Percentiles rank a stretch among this genome's conserved stretches.
These are phyloP conservation scores for Quercus phellos DNA, from an alignment of 331 rosid genomes.

Conservation along the genomic window DNA sequence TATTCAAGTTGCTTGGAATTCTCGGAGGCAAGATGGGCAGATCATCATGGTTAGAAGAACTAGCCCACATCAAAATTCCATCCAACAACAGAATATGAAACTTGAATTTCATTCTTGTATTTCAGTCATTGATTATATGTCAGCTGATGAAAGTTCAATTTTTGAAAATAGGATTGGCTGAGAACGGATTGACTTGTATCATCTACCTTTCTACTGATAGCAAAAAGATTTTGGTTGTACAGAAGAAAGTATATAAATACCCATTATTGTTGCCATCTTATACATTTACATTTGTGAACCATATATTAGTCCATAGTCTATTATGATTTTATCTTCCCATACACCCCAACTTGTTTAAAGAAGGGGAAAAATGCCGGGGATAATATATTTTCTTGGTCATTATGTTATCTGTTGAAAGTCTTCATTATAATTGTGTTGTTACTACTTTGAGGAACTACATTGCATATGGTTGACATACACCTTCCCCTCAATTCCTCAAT, in stretches of 20 bases:
- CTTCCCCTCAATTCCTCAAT: too few relatives aligned
- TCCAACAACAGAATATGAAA: not conserved
- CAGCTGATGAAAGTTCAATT: not conserved
- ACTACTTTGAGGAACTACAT: too few relatives aligned
- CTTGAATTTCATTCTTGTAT: not conserved
- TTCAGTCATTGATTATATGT: not conserved
- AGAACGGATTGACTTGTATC: not conserved
- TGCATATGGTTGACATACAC: too few relatives aligned
- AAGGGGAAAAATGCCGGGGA: too few relatives aligned
- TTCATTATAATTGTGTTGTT: too few relatives aligned
- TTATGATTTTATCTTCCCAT: too few relatives aligned
- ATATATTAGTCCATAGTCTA: too few relatives aligned
- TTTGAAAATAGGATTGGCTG: not conserved
- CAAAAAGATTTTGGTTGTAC: constrained; percentile 3
- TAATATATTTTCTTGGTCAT: too few relatives aligned
- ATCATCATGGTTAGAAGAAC: not conserved
- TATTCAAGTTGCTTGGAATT: not conserved
- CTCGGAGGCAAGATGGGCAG: too few relatives aligned
- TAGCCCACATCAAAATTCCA: not conserved
- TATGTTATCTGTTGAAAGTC: too few relatives aligned
- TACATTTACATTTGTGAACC: too few relatives aligned
- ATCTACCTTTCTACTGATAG: not conserved
- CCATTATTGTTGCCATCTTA: not conserved
- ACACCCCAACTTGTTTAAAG: too few relatives aligned
- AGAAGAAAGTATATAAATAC: not conserved